Evolutionary conservation across 2,329 filamentous ascomycete species (phyloP).

Genomic region (Verticillium nubilum): DNA sequence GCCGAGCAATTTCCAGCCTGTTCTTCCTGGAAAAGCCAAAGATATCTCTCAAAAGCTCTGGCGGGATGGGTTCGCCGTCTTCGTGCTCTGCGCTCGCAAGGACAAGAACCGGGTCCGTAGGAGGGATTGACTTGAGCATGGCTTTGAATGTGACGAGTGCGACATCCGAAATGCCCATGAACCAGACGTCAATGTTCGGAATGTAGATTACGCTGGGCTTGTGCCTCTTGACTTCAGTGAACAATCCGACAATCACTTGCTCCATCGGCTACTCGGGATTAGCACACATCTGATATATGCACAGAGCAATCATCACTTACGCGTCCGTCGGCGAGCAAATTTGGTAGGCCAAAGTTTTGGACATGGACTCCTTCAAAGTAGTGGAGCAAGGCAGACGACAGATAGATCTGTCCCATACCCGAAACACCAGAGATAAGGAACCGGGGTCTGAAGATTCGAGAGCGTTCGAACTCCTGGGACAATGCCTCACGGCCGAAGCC

Average conservation of each 20-base stretch:
- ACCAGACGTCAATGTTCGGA: slow-evolving; percentile 86
- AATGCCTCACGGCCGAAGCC: slow-evolving; percentile 80
- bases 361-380: slow-evolving; percentile 92
- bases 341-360: slow-evolving; percentile 88
- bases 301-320: slow-evolving; percentile 35
- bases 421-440: slow-evolving; percentile 74
- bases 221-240: slow-evolving; percentile 87
- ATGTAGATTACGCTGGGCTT: slow-evolving; percentile 96
- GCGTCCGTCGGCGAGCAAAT: slow-evolving; percentile 76
- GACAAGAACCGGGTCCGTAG: slow-evolving; percentile 83
- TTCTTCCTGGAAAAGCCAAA: slow-evolving; percentile 85
- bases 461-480: slow-evolving; percentile 74
- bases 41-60: slow-evolving; percentile 64
- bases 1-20: slow-evolving; percentile 62
- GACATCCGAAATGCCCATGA: slow-evolving; percentile 52
- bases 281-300: slow-evolving; percentile 1
- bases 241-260: slow-evolving; percentile 83
- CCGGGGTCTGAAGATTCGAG: slow-evolving; percentile 82
- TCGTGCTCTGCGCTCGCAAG: slow-evolving; percentile 77
- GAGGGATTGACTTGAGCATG: slow-evolving; percentile 75
- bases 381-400: slow-evolving; percentile 79
- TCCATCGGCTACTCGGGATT: slow-evolving; percentile 56
- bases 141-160: slow-evolving; percentile 78
- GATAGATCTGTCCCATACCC: slow-evolving; percentile 92
- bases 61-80: slow-evolving; percentile 50